These are phyloP conservation scores for Dittrichia graveolens DNA, from an alignment of 129 eudicot species.

Conservation along the genomic window DNA sequence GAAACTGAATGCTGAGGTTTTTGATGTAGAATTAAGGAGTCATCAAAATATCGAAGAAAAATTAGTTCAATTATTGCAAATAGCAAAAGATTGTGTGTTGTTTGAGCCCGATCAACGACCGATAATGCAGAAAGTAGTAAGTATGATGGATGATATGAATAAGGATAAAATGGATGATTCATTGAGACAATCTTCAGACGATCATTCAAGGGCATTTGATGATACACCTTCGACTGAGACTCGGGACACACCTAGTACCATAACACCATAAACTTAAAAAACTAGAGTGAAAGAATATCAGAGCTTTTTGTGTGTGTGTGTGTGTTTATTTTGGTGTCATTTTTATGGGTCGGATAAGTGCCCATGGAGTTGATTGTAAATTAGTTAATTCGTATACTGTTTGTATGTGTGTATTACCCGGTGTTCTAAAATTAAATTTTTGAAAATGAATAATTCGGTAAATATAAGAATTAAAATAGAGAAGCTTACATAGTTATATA, in stretches of 20 bases:
- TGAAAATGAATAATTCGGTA: too few relatives aligned
- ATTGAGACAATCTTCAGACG: not conserved
- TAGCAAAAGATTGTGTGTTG: conserved; percentile 6
- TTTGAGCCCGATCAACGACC: not conserved
- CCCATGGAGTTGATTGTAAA: too few relatives aligned
- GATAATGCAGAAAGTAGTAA: not conserved
- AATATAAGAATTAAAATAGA: too few relatives aligned
- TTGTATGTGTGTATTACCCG: too few relatives aligned
- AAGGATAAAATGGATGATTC: too few relatives aligned
- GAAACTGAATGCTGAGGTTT: not conserved
- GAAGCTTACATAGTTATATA: too few relatives aligned
- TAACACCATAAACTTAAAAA: not conserved
- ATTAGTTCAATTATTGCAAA: not conserved
- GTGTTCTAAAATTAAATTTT: too few relatives aligned
- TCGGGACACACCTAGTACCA: not conserved
- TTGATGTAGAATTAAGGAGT: not conserved
- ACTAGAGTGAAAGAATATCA: too few relatives aligned
- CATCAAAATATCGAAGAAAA: not conserved
- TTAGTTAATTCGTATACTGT: too few relatives aligned
- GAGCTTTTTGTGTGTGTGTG: too few relatives aligned
- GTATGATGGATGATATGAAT: not conserved
- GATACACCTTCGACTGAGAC: not conserved
- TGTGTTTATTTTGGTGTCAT: too few relatives aligned
- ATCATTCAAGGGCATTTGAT: not conserved
- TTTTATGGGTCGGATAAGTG: too few relatives aligned